Base-by-base conservation (phyloP, 2,329 filamentous ascomycete genomes). In the Scorias spongiosa region DNA sequence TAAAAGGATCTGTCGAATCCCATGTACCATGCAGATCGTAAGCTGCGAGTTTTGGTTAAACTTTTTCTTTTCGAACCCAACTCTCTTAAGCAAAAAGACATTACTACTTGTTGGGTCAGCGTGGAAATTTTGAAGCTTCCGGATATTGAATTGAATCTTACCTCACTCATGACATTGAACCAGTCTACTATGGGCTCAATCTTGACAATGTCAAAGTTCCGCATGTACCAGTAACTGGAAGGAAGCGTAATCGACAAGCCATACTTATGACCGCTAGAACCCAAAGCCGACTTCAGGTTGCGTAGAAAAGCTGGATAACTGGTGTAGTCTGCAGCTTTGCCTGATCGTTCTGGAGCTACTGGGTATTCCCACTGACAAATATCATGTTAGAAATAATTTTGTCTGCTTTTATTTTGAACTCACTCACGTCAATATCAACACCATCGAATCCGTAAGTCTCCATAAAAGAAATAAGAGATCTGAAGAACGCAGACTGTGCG, bases 11-110 rank as follows among this genome's bases (percentile, higher is more conserved):
- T 0, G 49, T 17, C 0, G 40, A 10, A 46, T 69, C 66, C 65
- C 64, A 70, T 1, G 55, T 44, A 0, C 69, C 68, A 46, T 71
- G 65, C 0, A 70, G 46, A 45, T 71, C 66, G 46, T 70, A 70
- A 0, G 58, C 20, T 26, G 20, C 7, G 20, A 7, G 20, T 4
- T 26, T 26, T 26, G 20, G 20, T 26, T 26, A 26, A 26, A 26
- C 20, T 26, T 26, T 26, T 26, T 7, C 4, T 7, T 26, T 26
- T 26, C 20, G n/a, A n/a, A n/a, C n/a, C n/a, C n/a, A n/a, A n/a
- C n/a, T n/a, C n/a, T n/a, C n/a, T n/a, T n/a, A n/a, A 26, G 20
- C 3, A 26, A 4, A 7, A 26, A 26, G 20, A 26, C 20, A 26
- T 3, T 26, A 26, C 20, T 26, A 26, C 7, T 26, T 3, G 20